A percentile compares a stretch with the other conserved stretches of the same genome.
Conservation (phyloP, 2,329 filamentous ascomycete genomes). For the Trichophyton verrucosum region DNA sequence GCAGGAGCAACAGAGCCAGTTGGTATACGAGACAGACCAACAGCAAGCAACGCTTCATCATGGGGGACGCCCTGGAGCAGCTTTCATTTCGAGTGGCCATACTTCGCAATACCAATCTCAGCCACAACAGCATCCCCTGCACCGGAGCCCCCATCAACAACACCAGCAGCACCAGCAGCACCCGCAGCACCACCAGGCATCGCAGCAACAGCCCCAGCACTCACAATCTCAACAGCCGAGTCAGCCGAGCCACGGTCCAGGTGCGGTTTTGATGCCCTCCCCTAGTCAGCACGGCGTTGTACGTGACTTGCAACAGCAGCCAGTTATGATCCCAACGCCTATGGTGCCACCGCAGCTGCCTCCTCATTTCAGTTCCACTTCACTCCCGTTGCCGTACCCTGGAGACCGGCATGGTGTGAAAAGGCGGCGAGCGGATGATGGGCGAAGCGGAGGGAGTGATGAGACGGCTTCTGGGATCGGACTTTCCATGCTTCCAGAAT, state of each 20-base stretch:
- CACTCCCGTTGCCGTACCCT: conserved; percentile 22
- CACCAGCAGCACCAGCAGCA: conserved; percentile 28
- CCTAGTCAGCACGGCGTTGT: conserved; percentile 21
- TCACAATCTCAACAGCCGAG: conserved; percentile 20
- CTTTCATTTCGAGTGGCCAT: conserved; percentile 23
- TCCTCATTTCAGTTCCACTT: conserved; percentile 24
- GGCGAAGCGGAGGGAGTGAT: conserved; percentile 18
- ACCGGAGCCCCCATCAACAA: conserved; percentile 24
- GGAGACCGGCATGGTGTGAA: conserved; percentile 24
- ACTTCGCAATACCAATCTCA: conserved; percentile 25
- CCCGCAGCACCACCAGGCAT: conserved; percentile 17
- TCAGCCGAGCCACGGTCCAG: conserved; percentile 13
- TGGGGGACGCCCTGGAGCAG: conserved; percentile 22
- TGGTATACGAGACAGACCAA: conserved; percentile 46
- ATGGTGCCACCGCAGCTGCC: conserved; percentile 21
- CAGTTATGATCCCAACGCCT: conserved; percentile 20
- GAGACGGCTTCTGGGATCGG: conserved; percentile 21
- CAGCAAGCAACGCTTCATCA: conserved; percentile 25
- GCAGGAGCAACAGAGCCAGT: conserved; percentile 51
- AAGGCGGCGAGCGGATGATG: conserved; percentile 24
- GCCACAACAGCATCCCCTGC: conserved; percentile 21
- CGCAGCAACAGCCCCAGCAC: conserved; percentile 24
- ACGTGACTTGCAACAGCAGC: conserved; percentile 22
- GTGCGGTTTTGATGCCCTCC: conserved; percentile 22
- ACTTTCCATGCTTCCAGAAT: conserved; percentile 24